Base-by-base conservation (phyloP, 805 yeast species). In the Komagataella pseudopastoris region DNA sequence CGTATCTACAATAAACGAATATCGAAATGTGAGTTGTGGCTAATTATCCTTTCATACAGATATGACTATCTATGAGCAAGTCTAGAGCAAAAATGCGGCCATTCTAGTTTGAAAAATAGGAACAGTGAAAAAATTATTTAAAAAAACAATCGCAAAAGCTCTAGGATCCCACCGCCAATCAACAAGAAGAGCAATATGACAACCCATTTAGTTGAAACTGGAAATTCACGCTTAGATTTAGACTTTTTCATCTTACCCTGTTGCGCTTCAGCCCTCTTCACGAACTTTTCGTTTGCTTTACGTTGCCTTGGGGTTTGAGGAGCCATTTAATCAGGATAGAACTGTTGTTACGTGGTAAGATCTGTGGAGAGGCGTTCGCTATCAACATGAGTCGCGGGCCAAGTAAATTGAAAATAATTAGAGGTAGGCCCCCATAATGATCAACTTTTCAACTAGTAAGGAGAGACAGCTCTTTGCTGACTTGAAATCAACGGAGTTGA, bases 261-360 rank as follows among this genome's bases (percentile, higher is more conserved):
- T 63, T 83, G 82, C 56, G 76, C 75, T 60, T 81, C 85, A 57
- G 83, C 81, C 59, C 73, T 76, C 67, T 83, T 85, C 59, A 85
- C 88, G 66, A 81, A 91, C 64, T 83, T 86, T 60, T 77, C 78
- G 67, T 90, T 90, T n/a, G 96, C 96, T 51, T 78, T 72, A 69
- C 90, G 83, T 70, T 90, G 96, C 60, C 77, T 81, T 53, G 93
- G 90, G 22, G 96, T 85, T 74, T 89, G 96, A 36, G 73, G 61
- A 55, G 86, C 87, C 90, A 67, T 49, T 23, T 23, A 10, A 44
- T 44, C 18, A 17, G 18, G 10, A n/a, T 14, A 10, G 46, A 20
- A 17, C 17, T 36, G 30, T 46, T 36, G 30, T 46, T 8, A n/a
- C 30, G n/a, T n/a, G 30, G 30, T 20, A 22, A 20, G 8, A 22